Conservation (phyloP, 148 eudicot genomes). For the Nyssa sinensis region DNA sequence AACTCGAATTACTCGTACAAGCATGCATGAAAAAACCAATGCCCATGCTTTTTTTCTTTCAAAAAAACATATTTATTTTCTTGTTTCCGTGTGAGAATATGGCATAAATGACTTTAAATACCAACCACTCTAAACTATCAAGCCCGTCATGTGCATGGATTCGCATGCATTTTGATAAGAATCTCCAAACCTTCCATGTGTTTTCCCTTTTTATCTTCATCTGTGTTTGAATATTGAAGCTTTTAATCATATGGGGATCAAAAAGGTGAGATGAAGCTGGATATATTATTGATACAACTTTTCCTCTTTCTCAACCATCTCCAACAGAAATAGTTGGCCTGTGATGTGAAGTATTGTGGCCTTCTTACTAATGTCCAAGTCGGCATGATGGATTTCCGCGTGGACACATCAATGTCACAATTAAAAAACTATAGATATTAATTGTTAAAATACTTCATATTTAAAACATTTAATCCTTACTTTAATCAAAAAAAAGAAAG, state of each 20-base stretch:
- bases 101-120: too few relatives aligned
- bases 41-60: too few relatives aligned
- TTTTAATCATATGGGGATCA: conserved; percentile 2
- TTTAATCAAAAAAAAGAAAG: neutral
- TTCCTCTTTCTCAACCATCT: conserved; percentile 6
- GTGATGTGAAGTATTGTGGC: conserved; percentile 30
- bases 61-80: too few relatives aligned
- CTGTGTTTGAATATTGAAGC: conserved; percentile 6
- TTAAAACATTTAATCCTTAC: conserved; percentile 7
- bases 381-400: conserved; percentile 27
- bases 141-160: too few relatives aligned
- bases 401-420: conserved; percentile 7
- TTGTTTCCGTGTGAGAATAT: too few relatives aligned
- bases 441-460: conserved; percentile 12
- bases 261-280: conserved; percentile 3
- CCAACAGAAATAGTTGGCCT: conserved; percentile 28
- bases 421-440: conserved; percentile 2
- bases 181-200: neutral
- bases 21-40: too few relatives aligned
- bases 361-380: conserved; percentile 33
- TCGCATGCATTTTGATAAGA: neutral
- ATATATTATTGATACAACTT: too few relatives aligned
- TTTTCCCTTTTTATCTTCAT: conserved; percentile 9
- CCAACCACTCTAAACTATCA: too few relatives aligned
- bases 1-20: too few relatives aligned